These are phyloP conservation scores for Pythium pyrilobum DNA, from an alignment of 352 stramenopile species.

Conservation along the genomic window DNA sequence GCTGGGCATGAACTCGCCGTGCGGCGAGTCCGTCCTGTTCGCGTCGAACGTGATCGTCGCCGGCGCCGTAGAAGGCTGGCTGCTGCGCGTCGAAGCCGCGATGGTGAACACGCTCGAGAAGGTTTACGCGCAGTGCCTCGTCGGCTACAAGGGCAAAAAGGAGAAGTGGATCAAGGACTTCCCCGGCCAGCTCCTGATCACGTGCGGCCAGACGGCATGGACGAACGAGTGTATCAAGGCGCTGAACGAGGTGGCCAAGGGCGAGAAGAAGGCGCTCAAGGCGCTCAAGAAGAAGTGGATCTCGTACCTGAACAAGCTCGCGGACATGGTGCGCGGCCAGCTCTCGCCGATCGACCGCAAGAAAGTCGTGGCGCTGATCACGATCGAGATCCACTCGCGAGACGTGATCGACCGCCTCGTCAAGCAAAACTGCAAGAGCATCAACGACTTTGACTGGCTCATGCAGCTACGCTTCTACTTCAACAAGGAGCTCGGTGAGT, in stretches of 20 bases:
- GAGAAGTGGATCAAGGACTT: constrained; percentile 95
- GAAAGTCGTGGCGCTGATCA: constrained; percentile 97
- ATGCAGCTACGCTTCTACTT: constrained; percentile 88
- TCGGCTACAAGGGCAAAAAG: constrained; percentile 91
- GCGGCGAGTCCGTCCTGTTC: constrained; percentile 84
- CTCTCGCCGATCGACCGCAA: constrained; percentile 89
- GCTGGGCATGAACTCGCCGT: constrained; percentile 86
- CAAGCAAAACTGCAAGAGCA: constrained; percentile 90
- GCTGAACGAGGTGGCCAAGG: constrained; percentile 85
- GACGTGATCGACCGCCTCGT: constrained; percentile 94
- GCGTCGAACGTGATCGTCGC: constrained; percentile 84
- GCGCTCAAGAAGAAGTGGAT: constrained; percentile 94
- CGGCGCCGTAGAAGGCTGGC: constrained; percentile 89
- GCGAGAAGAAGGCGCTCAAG: constrained; percentile 90
- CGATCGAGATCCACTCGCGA: constrained; percentile 95
- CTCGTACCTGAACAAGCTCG: constrained; percentile 92
- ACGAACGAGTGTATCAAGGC: constrained; percentile 93
- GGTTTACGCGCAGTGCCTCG: constrained; percentile 77
- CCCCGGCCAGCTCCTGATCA: constrained; percentile 90
- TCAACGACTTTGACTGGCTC: constrained; percentile 91
- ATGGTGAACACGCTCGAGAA: constrained; percentile 87
- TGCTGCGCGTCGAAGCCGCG: constrained; percentile 74
- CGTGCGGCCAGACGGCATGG: constrained; percentile 89
- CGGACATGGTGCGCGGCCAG: constrained; percentile 89
- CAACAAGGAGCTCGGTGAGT: constrained; percentile 78